phyloP scores from a whole-genome alignment of 2,329 filamentous ascomycete genomes.

The Trichoderma cornu-damae region DNA sequence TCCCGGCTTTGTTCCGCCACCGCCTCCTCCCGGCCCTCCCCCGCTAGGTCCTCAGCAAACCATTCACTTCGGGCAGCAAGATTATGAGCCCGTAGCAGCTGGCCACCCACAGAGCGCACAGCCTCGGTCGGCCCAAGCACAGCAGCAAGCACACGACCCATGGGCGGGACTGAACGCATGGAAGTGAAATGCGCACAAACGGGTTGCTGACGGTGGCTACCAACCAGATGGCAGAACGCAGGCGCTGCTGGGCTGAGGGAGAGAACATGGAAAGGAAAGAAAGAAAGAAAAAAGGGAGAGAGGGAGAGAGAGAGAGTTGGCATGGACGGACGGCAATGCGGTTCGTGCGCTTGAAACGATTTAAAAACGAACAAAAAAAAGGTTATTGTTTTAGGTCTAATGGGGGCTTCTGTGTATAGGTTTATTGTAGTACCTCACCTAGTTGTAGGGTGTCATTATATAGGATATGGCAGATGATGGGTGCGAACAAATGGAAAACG shows the following conservation, averaged over 20 bases:
- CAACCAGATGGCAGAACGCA: background rate
- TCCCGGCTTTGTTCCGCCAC: constrained; percentile 56
- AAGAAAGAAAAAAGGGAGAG: background rate
- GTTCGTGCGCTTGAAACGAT: background rate
- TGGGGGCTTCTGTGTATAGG: background rate
- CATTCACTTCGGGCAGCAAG: constrained; percentile 46
- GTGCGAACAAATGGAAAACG: background rate
- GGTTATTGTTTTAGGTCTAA: too few relatives aligned
- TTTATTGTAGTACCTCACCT: too few relatives aligned
- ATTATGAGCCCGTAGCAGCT: constrained; percentile 30
- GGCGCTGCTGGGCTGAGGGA: too few relatives aligned
- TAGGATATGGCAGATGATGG: background rate
- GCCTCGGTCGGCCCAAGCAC: constrained; percentile 32
- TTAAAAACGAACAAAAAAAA: too few relatives aligned
- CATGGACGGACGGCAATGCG: background rate
- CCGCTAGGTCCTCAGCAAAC: constrained; percentile 59
- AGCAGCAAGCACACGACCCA: constrained; percentile 44
- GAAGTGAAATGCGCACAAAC: constrained; percentile 35
- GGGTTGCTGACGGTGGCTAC: background rate
- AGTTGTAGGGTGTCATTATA: background rate
- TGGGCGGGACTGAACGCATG: constrained; percentile 51
- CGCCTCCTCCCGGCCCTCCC: constrained; percentile 58
- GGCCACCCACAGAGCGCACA: constrained; percentile 32
- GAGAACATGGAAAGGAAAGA: background rate
- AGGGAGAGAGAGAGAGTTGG: too few relatives aligned